phyloP scores from a whole-genome alignment of 2,329 filamentous ascomycete species.

The Sporothrix pseudoabietina region DNA sequence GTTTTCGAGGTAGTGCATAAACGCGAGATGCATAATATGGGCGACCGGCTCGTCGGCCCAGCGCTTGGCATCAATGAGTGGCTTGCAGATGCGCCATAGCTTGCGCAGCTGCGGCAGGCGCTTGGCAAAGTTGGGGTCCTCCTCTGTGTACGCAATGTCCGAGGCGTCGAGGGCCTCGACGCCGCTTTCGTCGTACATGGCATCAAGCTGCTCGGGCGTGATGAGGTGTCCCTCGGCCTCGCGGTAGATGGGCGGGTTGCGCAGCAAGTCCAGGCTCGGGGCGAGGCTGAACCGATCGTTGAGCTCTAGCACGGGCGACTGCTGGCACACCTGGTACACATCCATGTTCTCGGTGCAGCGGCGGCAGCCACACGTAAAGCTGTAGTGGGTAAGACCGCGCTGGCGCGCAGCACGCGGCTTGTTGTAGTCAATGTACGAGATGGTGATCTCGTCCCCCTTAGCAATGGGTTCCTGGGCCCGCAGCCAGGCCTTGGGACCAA shows the following conservation, averaged over 20 bases:
- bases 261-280: conserved; percentile 44
- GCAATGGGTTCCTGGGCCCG: conserved; percentile 54
- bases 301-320: conserved; percentile 46
- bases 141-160: conserved; percentile 25
- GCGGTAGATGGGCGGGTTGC: conserved; percentile 40
- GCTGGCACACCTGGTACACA: conserved; percentile 55
- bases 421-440: conserved; percentile 62
- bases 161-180: conserved; percentile 34
- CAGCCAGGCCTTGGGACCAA: conserved; percentile 54
- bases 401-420: conserved; percentile 49
- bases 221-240: conserved; percentile 37
- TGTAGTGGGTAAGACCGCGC: conserved; percentile 51
- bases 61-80: conserved; percentile 44
- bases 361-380: conserved; percentile 55
- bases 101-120: conserved; percentile 39
- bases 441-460: conserved; percentile 59
- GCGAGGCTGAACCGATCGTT: conserved; percentile 50
- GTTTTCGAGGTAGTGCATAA: conserved; percentile 50
- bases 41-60: conserved; percentile 56
- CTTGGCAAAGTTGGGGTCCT: not conserved
- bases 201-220: conserved; percentile 37
- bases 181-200: conserved; percentile 41
- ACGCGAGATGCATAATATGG: conserved; percentile 49
- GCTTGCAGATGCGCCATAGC: conserved; percentile 46
- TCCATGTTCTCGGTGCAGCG: conserved; percentile 56